Evolutionary conservation across 768 basidiomycete genomes (phyloP).

Genomic region (Asterophora lycoperdoides): DNA sequence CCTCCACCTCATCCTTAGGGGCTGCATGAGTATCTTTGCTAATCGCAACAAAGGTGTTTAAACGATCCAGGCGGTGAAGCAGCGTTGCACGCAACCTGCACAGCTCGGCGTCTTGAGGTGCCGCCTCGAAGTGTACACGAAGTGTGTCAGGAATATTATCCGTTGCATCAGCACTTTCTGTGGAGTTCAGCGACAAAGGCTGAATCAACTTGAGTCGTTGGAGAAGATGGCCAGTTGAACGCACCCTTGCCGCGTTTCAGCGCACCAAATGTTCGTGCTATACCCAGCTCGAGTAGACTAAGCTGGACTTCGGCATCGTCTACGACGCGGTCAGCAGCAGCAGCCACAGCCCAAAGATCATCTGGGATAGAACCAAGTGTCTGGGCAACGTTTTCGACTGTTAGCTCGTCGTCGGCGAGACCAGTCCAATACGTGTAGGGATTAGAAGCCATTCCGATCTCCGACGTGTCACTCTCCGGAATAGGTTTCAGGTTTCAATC

Average conservation of each 20-base stretch:
- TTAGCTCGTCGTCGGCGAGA: slow-evolving; percentile 56
- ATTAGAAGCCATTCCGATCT: slow-evolving; percentile 35
- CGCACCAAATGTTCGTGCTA: slow-evolving; percentile 52
- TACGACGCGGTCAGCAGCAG: slow-evolving; percentile 65
- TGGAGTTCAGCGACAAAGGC: neutral
- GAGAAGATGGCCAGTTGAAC: slow-evolving; percentile 15
- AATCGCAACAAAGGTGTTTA: slow-evolving; percentile 71
- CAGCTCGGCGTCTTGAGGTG: slow-evolving; percentile 59
- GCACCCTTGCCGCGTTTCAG: slow-evolving; percentile 43
- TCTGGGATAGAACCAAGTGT: slow-evolving; percentile 51
- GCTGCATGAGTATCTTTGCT: slow-evolving; percentile 36
- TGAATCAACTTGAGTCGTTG: neutral
- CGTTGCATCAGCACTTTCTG: neutral
- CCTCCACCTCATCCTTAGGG: slow-evolving; percentile 38
- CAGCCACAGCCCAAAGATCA: slow-evolving; percentile 76
- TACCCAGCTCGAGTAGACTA: slow-evolving; percentile 57
- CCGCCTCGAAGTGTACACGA: slow-evolving; percentile 48
- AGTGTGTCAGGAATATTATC: slow-evolving; percentile 27
- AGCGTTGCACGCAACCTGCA: slow-evolving; percentile 64
- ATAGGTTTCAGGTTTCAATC: neutral
- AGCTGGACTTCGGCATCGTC: slow-evolving; percentile 52
- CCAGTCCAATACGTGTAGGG: slow-evolving; percentile 51
- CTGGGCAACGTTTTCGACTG: slow-evolving; percentile 41
- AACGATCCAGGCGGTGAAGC: slow-evolving; percentile 61
- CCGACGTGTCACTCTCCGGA: slow-evolving; percentile 17